Evolutionary conservation across 441 rosid species (phyloP).

Genomic region (Pelargonium cotyledonis): DNA sequence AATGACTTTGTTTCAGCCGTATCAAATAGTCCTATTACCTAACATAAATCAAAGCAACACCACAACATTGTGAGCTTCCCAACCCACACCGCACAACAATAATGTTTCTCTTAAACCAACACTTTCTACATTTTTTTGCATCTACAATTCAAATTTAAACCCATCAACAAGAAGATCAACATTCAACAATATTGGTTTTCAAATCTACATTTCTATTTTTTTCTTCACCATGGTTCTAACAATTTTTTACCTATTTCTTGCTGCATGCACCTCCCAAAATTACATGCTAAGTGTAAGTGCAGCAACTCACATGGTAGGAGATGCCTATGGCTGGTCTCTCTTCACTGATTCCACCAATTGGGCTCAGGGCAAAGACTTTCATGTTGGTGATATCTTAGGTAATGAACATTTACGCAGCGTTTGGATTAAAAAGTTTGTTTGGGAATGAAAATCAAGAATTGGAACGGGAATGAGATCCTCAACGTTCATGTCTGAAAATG

Average conservation of each 20-base stretch:
- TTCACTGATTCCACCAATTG: conserved; percentile 27
- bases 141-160: not conserved
- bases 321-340: conserved; percentile 31
- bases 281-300: conserved; percentile 17
- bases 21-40: no score
- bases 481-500: not conserved
- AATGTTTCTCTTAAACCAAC: conserved; percentile 3
- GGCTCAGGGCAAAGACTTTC: conserved; percentile 35
- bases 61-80: conserved; percentile 29
- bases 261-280: not conserved
- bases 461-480: no score
- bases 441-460: no score
- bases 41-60: conserved; percentile 22
- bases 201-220: no score
- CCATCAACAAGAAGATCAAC: not conserved
- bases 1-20: no score
- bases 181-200: no score
- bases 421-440: no score
- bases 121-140: not conserved
- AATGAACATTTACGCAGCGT: not conserved
- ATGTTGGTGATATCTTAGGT: conserved; percentile 33
- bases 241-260: conserved; percentile 17
- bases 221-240: not conserved
- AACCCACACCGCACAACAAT: conserved; percentile 4
- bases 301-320: conserved; percentile 25